These are phyloP conservation scores for Trichoderma sp. DNA, from an alignment of 2,329 filamentous ascomycete species.

Conservation along the genomic window DNA sequence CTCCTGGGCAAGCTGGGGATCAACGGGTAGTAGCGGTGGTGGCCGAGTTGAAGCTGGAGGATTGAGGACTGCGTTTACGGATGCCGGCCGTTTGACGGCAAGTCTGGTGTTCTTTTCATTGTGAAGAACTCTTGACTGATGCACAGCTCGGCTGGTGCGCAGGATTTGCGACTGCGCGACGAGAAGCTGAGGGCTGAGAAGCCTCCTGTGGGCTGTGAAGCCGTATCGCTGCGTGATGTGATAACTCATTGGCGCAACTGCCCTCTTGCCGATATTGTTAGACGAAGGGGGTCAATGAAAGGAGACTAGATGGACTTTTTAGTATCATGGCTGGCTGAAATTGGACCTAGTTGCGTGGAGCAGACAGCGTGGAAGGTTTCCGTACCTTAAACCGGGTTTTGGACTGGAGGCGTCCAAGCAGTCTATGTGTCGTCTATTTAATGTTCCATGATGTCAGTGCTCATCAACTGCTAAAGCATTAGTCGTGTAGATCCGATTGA, in stretches of 20 bases:
- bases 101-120: conserved; percentile 22
- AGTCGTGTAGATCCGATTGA: not conserved
- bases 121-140: conserved; percentile 28
- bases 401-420: not conserved
- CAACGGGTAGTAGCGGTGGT: conserved; percentile 65
- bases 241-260: conserved; percentile 32
- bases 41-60: conserved; percentile 72
- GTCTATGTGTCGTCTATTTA: not conserved
- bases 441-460: not conserved
- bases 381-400: not conserved
- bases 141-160: conserved; percentile 20
- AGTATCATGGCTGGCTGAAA: not conserved
- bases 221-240: conserved; percentile 34
- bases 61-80: conserved; percentile 55
- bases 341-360: not conserved
- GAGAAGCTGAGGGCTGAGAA: conserved; percentile 14
- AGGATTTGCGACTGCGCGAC: conserved; percentile 12
- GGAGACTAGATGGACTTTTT: not conserved
- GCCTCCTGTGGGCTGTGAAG: conserved; percentile 24
- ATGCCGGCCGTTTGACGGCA: conserved; percentile 27
- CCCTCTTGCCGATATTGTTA: not conserved
- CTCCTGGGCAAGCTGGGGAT: conserved; percentile 28
- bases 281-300: not conserved
- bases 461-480: conserved; percentile 10
- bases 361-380: not conserved